Base-by-base conservation (phyloP, 176 grass and related monocot species). In the Saccharum officinarum region DNA sequence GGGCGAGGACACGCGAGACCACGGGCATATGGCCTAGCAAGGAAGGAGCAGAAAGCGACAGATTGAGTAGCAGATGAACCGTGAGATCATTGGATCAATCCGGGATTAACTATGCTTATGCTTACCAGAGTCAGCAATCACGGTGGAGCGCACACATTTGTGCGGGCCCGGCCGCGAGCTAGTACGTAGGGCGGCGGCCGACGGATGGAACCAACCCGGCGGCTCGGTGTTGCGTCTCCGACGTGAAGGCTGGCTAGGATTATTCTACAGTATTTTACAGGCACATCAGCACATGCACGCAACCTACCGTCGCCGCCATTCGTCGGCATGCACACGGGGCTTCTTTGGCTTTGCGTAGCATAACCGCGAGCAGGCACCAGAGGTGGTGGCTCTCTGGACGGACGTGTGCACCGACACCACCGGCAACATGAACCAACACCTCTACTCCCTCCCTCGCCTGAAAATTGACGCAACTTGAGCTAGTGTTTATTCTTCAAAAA, bases 191-290 rank as follows among this genome's bases (percentile, higher is more conserved):
- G 63, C 63, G 63, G 28, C 63, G 63, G 63, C 63, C 26, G 28
- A 66, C 17, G 16, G 67, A 36, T 0, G 8, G 28, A 75, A 26
- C 83, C 73, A 85, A 69, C 73, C 63, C 6, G 8, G 22, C 63
- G 33, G 45, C 73, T 17, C n/a, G 62, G 33, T 69, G 62, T 13
- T 85, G 83, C 73, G 83, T 25, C 46, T 77, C 63, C 73, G 73
- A 75, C 83, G 63, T 69, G 61, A 45, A n/a, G n/a, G n/a, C n/a
- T n/a, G n/a, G n/a, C n/a, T n/a, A n/a, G n/a, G n/a, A n/a, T n/a
- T n/a, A n/a, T n/a, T n/a, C n/a, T n/a, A n/a, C n/a, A n/a, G n/a
- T n/a, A n/a, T n/a, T n/a, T n/a, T n/a, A n/a, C n/a, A n/a, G n/a
- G n/a, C n/a, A n/a, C n/a, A n/a, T n/a, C n/a, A n/a, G n/a, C n/a